Evolutionary conservation across 2,329 filamentous ascomycete genomes (phyloP).

Genomic region (Exophiala oligosperma): DNA sequence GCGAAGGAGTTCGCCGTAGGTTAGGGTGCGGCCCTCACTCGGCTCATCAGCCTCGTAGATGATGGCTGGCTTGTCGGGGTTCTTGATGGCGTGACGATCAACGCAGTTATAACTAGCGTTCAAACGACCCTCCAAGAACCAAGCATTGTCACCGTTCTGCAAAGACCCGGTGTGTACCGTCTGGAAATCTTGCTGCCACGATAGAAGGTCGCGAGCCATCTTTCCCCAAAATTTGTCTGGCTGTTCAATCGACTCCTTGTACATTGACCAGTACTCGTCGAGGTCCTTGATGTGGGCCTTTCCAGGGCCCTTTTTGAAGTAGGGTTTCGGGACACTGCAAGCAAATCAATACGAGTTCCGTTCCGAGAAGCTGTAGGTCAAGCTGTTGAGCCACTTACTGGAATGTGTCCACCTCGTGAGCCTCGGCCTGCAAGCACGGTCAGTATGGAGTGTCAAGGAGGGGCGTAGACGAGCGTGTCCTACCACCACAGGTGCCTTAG

Average conservation of each 20-base stretch:
- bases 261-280: constrained; percentile 64
- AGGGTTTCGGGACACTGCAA: constrained; percentile 53
- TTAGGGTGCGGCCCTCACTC: constrained; percentile 81
- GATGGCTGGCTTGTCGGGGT: constrained; percentile 90
- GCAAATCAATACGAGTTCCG: constrained; percentile 7
- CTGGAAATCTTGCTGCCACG: constrained; percentile 88
- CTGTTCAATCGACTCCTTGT: constrained; percentile 82
- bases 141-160: constrained; percentile 77
- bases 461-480: constrained; percentile 20
- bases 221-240: constrained; percentile 88
- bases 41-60: constrained; percentile 98
- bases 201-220: constrained; percentile 82
- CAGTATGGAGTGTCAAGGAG: constrained; percentile 3
- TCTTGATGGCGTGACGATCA: constrained; percentile 92
- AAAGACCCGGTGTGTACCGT: constrained; percentile 81
- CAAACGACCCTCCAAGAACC: constrained; percentile 90
- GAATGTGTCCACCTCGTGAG: constrained; percentile 51
- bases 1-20: constrained; percentile 88
- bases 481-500: constrained; percentile 42
- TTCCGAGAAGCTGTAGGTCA: too few species aligned
- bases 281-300: constrained; percentile 61
- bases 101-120: constrained; percentile 98
- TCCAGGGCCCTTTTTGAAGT: constrained; percentile 59
- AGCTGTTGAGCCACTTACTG: constrained; percentile 35
- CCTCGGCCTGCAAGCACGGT: constrained; percentile 36